Evolutionary conservation across 768 basidiomycete species (phyloP).

Genomic region (Phanerochaete carnosa): DNA sequence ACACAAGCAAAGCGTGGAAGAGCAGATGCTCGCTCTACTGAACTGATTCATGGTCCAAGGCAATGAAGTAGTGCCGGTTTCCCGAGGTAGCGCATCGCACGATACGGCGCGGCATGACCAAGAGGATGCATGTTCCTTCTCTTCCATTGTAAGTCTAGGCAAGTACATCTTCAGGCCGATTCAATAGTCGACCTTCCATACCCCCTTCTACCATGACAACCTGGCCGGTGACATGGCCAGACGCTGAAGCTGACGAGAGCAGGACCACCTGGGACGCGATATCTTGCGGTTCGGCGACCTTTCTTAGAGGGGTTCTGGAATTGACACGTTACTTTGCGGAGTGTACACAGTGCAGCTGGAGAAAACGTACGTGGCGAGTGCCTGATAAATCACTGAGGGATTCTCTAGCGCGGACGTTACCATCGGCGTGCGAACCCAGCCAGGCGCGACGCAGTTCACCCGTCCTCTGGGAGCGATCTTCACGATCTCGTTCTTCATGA

Average conservation of each 20-base stretch:
- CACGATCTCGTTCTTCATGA: slow-evolving; percentile 77
- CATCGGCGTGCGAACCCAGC: too few relatives aligned
- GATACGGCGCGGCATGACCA: background rate
- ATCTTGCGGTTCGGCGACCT: slow-evolving; percentile 59
- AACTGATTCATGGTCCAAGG: too few relatives aligned
- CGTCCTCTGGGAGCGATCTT: slow-evolving; percentile 68
- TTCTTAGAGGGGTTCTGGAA: too few relatives aligned
- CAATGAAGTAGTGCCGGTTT: too few relatives aligned
- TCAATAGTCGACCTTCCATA: too few relatives aligned
- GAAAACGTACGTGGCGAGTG: slow-evolving; percentile 65
- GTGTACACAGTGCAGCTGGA: background rate
- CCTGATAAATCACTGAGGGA: too few relatives aligned
- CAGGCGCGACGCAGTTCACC: slow-evolving; percentile 67
- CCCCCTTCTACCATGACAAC: slow-evolving; percentile 71
- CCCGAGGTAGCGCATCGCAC: too few relatives aligned
- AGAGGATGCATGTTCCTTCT: too few relatives aligned
- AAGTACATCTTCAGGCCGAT: slow-evolving; percentile 33
- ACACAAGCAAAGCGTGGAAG: background rate
- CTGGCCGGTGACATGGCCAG: slow-evolving; percentile 71
- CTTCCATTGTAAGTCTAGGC: slow-evolving; percentile 7
- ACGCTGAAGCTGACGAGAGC: slow-evolving; percentile 58
- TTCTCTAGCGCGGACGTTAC: too few relatives aligned
- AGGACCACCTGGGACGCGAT: slow-evolving; percentile 63
- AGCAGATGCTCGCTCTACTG: background rate
- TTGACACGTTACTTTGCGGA: background rate